These are phyloP conservation scores for Naematelia aurantialba DNA, from an alignment of 768 basidiomycete species.

Conservation along the genomic window DNA sequence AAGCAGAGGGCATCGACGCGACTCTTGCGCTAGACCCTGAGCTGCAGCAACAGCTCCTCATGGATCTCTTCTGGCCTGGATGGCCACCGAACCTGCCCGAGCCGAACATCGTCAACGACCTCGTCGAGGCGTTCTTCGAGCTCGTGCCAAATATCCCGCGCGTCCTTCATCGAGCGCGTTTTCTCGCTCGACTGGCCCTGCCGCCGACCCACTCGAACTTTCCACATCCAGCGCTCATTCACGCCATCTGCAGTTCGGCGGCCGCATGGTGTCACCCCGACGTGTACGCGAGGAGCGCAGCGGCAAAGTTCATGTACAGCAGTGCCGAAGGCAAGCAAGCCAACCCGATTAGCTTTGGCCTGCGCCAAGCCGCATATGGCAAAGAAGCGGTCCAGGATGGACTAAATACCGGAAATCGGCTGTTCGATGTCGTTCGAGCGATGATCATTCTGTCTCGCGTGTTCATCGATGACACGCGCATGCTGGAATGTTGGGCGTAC, in stretches of 20 bases:
- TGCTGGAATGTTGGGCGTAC: constrained; percentile 46
- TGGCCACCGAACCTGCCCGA: constrained; percentile 42
- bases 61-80: constrained; percentile 47
- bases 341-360: constrained; percentile 18
- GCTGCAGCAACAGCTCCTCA: constrained; percentile 37
- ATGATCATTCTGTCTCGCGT: constrained; percentile 42
- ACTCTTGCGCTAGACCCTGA: constrained; percentile 18
- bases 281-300: constrained; percentile 13
- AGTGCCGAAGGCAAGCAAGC: not conserved
- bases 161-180: constrained; percentile 65
- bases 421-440: constrained; percentile 44
- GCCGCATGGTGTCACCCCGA: constrained; percentile 51
- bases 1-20: constrained; percentile 12
- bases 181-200: constrained; percentile 64
- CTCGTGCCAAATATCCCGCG: constrained; percentile 71
- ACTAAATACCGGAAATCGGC: constrained; percentile 38
- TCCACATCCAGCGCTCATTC: constrained; percentile 66
- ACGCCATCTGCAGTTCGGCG: constrained; percentile 77
- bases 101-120: constrained; percentile 43
- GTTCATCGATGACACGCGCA: constrained; percentile 43
- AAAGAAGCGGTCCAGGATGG: constrained; percentile 39
- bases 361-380: constrained; percentile 28
- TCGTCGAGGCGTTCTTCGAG: constrained; percentile 72
- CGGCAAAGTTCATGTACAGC: not conserved
- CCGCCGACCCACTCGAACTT: constrained; percentile 71